Base-by-base conservation (phyloP, 805 yeast species). In the Metschnikowia continentalis region DNA sequence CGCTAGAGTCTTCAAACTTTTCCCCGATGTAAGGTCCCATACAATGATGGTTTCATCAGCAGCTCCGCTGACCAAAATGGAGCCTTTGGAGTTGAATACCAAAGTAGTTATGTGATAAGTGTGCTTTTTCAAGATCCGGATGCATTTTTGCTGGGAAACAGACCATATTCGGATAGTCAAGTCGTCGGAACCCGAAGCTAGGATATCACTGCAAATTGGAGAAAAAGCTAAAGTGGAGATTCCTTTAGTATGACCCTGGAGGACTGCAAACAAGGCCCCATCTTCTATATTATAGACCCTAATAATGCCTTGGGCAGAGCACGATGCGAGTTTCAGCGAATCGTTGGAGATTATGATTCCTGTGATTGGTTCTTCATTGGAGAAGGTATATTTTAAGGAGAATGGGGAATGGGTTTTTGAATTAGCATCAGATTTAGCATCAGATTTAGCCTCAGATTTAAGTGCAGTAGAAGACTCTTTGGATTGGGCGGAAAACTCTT, bases 161-260 rank as follows among this genome's bases (percentile, higher is more conserved):
- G 83, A 78, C 88, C 95, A 90, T 2, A 94, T 69, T 37, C 90
- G 75, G 6, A 90, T 76, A 0, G 95, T 83, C 54, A 82, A 74
- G 66, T 92, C 99, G 64, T 92, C 97, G 0, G 96, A 86, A 1
- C 86, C 94, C 0, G 96, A 81, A 1, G 96, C 97, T 6, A 92
- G 53, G 46, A 86, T 80, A 47, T 75, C 71, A 11, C 86, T 77
- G 63, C 87, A 84, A 38, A 71, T 64, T 2, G 92, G 91, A 1
- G 91, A 81, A 82, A 90, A 92, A 35, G 81, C 78, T 0, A 94
- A 59, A 53, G 85, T 90, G 13, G 91, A 85, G 2, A 92, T 74
- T 1, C 96, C 94, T 26, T 68, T 75, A 1, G 79, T 65, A 63
- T 92, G 96, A 1, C 90, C 91, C 8, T 53, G 51, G 37, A 78